phyloP scores from a whole-genome alignment of 805 yeast species.

The Monosporozyma unispora region DNA sequence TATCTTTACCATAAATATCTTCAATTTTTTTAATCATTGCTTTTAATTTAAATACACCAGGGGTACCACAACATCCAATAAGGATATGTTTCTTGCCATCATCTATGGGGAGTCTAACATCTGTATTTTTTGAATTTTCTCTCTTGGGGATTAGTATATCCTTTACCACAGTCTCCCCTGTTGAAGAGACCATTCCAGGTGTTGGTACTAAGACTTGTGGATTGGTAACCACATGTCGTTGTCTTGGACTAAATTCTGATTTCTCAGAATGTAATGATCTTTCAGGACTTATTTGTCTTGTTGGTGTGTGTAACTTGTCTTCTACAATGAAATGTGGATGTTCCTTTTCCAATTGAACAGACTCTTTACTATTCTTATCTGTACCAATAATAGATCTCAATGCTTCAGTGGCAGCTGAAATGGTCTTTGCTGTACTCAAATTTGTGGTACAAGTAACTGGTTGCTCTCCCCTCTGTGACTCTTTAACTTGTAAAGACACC shows the following conservation, averaged over 20 bases:
- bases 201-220: background rate
- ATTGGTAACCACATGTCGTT: background rate
- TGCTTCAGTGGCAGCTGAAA: background rate
- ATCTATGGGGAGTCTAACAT: slow-evolving; percentile 62
- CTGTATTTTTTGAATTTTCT: slow-evolving; percentile 41
- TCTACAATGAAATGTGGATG: slow-evolving; percentile 53
- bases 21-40: slow-evolving; percentile 70
- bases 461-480: background rate
- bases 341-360: background rate
- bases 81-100: slow-evolving; percentile 83
- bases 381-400: background rate
- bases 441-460: background rate
- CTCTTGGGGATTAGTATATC: slow-evolving; percentile 23
- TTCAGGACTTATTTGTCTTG: slow-evolving; percentile 13
- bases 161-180: background rate
- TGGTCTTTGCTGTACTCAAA: too few species aligned
- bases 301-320: slow-evolving; percentile 17
- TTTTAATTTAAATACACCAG: slow-evolving; percentile 75
- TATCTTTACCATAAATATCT: slow-evolving; percentile 65
- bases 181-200: background rate
- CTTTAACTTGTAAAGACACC: slow-evolving; percentile 13
- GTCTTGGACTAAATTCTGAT: background rate
- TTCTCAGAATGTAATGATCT: background rate
- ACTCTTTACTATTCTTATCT: background rate
- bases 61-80: slow-evolving; percentile 82